Evolutionary conservation across 306 rosid genomes (phyloP).

Genomic region (Sicyos edulis): DNA sequence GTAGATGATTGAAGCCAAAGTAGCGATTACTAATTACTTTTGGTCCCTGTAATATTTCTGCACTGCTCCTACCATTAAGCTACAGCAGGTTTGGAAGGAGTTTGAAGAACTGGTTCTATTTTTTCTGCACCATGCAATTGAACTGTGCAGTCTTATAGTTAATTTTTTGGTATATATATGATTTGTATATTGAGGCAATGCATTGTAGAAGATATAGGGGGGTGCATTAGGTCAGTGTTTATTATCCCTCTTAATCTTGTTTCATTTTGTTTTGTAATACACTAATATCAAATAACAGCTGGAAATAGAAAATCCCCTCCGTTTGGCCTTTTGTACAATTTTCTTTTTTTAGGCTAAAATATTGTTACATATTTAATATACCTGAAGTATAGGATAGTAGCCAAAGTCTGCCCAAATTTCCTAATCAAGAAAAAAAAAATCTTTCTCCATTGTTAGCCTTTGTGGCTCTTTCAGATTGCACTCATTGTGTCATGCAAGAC

Average conservation of each 20-base stretch:
- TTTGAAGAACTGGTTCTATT: slow-evolving; percentile 16
- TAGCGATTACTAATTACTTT: slow-evolving; percentile 19
- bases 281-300: not conserved
- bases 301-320: not conserved
- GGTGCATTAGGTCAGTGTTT: not conserved
- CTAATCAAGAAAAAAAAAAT: too few species aligned
- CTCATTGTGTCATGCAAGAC: not conserved
- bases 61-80: slow-evolving; percentile 21
- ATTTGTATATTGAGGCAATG: slow-evolving; percentile 49
- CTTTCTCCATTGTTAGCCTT: too few species aligned
- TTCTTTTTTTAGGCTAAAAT: not conserved
- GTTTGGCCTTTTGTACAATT: not conserved
- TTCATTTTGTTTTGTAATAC: not conserved
- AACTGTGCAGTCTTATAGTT: slow-evolving; percentile 45
- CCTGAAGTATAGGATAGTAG: too few species aligned
- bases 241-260: slow-evolving; percentile 2
- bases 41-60: slow-evolving; percentile 14
- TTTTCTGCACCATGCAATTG: slow-evolving; percentile 38
- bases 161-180: slow-evolving; percentile 39
- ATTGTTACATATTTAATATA: not conserved
- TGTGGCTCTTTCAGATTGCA: not conserved
- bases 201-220: slow-evolving; percentile 28
- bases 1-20: slow-evolving; percentile 49
- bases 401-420: too few species aligned
- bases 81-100: slow-evolving; percentile 19